Percentiles rank a stretch among this genome's conserved stretches.
Conservation (phyloP, 768 basidiomycete species). For the Filobasidium wieringae region DNA sequence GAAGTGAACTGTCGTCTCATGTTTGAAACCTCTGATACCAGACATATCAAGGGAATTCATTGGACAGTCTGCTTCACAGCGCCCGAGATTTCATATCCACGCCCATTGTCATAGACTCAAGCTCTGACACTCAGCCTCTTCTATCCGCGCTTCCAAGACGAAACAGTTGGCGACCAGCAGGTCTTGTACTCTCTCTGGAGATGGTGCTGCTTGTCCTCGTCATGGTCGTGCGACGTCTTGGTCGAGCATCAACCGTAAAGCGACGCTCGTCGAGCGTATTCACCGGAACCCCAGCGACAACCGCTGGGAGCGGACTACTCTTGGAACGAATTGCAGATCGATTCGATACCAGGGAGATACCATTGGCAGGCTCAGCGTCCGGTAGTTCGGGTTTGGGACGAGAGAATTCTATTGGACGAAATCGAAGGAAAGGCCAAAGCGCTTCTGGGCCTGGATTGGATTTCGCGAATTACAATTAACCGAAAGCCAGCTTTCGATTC, state of each 20-base stretch:
- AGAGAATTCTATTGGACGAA: background rate
- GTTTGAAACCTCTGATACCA: background rate
- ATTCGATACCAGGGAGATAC: too few species aligned
- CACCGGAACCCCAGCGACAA: background rate
- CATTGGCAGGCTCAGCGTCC: background rate
- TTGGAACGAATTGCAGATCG: background rate
- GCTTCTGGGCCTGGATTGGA: background rate
- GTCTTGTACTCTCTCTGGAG: background rate
- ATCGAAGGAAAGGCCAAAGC: background rate
- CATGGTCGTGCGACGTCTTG: background rate
- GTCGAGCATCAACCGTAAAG: background rate
- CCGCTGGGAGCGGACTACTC: background rate
- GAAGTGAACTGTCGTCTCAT: background rate
- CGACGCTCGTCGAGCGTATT: background rate
- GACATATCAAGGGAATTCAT: background rate
- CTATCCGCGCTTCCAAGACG: background rate
- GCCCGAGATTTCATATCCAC: background rate
- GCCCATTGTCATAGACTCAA: background rate
- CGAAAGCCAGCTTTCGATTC: too few species aligned
- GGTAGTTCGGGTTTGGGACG: background rate
- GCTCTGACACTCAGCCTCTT: background rate
- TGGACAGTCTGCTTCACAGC: background rate
- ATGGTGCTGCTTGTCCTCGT: background rate
- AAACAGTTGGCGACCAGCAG: background rate
- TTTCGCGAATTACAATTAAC: too few species aligned